phyloP scores from a whole-genome alignment of 176 grass and related monocot genomes.

The Oryza glaberrima region DNA sequence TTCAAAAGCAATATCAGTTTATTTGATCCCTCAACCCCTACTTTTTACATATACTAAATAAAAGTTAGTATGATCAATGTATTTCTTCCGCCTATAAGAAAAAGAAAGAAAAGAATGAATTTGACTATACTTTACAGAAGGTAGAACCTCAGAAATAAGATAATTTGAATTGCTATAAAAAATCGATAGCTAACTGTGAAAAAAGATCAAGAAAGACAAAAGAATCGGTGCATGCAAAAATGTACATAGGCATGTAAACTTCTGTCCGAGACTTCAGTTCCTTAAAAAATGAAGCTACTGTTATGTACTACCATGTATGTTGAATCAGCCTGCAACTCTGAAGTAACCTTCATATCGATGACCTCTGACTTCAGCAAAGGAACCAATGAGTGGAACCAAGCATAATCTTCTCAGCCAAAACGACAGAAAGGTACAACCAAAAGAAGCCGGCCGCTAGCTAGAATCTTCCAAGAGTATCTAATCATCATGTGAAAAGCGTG shows the following conservation, averaged over 20 bases:
- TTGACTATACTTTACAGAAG: neutral
- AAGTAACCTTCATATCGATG: neutral
- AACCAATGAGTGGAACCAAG: neutral
- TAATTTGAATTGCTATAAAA: neutral
- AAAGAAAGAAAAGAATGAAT: neutral
- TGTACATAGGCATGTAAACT: conserved; percentile 7
- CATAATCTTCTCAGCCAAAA: conserved; percentile 6
- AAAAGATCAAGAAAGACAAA: neutral
- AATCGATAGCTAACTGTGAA: neutral
- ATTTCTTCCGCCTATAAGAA: neutral
- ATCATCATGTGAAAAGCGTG: conserved; percentile 85
- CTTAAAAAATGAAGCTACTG: conserved; percentile 28
- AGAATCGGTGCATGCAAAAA: neutral
- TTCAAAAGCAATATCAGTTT: neutral
- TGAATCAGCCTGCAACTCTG: neutral
- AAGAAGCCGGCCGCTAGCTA: neutral
- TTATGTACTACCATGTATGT: neutral
- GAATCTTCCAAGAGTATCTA: neutral
- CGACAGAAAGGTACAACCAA: neutral
- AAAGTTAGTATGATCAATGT: neutral
- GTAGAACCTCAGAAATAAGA: neutral
- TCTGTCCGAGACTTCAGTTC: neutral
- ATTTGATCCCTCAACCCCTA: neutral
- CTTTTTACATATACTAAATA: neutral
- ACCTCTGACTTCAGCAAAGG: neutral